A percentile compares a stretch with the other conserved stretches of the same genome.
Conservation (phyloP, 768 basidiomycete species). For the Agrocybe pediades region DNA sequence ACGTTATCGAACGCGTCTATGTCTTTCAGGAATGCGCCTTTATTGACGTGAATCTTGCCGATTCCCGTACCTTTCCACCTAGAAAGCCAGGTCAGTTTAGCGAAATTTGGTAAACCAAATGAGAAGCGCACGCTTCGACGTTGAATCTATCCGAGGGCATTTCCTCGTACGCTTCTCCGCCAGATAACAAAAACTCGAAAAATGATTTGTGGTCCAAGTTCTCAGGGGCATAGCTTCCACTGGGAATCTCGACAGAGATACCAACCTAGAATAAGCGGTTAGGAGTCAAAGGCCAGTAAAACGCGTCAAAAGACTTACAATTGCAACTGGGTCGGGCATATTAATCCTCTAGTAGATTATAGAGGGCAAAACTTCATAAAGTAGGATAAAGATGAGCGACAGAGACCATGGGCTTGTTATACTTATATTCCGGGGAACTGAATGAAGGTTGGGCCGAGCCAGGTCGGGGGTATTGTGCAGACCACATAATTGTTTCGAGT, state of each 20-base stretch:
- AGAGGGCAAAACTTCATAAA: conserved; percentile 8
- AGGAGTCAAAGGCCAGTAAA: not conserved
- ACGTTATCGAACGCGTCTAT: conserved; percentile 35
- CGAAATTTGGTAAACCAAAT: not conserved
- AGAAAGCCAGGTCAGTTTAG: not conserved
- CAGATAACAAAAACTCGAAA: conserved; percentile 35
- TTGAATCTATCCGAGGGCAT: conserved; percentile 35
- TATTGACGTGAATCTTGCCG: conserved; percentile 28
- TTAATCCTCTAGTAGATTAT: conserved; percentile 3
- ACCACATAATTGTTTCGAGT: conserved; percentile 5
- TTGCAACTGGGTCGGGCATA: conserved; percentile 17
- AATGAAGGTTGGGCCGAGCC: conserved; percentile 7
- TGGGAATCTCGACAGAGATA: conserved; percentile 40
- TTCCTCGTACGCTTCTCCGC: conserved; percentile 30
- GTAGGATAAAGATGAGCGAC: not conserved
- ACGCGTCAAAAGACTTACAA: conserved; percentile 14
- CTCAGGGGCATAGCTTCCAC: conserved; percentile 23
- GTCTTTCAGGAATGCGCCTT: conserved; percentile 40
- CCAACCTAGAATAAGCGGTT: conserved; percentile 31
- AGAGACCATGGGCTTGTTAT: not conserved
- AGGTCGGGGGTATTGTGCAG: not conserved
- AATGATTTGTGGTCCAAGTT: conserved; percentile 37
- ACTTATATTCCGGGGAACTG: conserved; percentile 13
- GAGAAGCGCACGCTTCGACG: conserved; percentile 27
- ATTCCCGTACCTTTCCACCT: conserved; percentile 26